These are phyloP conservation scores for Larix sibirica DNA, from an alignment of 83 land plant genomes.

Conservation along the genomic window DNA sequence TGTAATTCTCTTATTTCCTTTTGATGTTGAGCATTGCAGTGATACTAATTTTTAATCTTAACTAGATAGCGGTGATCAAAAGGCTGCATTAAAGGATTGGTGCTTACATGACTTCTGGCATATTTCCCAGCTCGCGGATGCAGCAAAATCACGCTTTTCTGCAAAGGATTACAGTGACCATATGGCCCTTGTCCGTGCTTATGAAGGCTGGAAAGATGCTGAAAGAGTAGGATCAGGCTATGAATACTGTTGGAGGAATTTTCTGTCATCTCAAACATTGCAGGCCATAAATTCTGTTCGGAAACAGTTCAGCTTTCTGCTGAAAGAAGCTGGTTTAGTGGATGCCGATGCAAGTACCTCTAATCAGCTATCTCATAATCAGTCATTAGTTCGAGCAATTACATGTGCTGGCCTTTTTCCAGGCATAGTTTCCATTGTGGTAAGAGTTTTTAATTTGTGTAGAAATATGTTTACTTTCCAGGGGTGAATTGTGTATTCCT, in stretches of 20 bases:
- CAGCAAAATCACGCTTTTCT: conserved; percentile 77
- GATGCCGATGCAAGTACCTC: conserved; percentile 40
- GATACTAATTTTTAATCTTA: background rate
- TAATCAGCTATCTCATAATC: conserved; percentile 65
- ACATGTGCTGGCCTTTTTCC: conserved; percentile 92
- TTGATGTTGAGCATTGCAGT: background rate
- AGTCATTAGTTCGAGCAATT: conserved; percentile 77
- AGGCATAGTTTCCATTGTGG: conserved; percentile 81
- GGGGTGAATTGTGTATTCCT: background rate
- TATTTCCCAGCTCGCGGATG: conserved; percentile 62
- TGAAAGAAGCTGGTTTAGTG: conserved; percentile 70
- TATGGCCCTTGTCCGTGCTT: conserved; percentile 91
- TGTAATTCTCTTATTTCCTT: background rate
- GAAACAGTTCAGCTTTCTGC: conserved; percentile 71
- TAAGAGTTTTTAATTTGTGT: conserved; percentile 21
- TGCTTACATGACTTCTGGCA: background rate
- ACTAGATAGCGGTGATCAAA: background rate
- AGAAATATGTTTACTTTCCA: conserved; percentile 4
- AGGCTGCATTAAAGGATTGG: background rate
- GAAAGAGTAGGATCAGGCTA: conserved; percentile 72
- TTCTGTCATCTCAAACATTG: conserved; percentile 77
- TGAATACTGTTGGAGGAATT: conserved; percentile 91
- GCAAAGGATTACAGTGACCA: conserved; percentile 89
- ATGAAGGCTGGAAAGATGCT: conserved; percentile 89
- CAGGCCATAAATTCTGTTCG: conserved; percentile 84